Evolutionary conservation across 345 rosid species (phyloP).

Genomic region (Hibiscus tridactylites): DNA sequence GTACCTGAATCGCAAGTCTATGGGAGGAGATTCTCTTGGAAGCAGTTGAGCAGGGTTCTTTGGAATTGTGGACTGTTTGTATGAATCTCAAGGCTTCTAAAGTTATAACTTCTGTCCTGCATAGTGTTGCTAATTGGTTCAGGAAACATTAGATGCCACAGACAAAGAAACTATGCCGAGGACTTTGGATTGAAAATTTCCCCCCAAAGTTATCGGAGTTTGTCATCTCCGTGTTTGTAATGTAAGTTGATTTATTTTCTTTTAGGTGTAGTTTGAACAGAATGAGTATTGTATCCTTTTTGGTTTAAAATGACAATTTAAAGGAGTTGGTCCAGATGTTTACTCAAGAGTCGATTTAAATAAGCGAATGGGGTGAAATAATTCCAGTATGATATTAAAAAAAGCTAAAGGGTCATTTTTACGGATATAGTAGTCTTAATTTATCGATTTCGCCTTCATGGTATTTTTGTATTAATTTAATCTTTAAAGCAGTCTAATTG

Average conservation of each 20-base stretch:
- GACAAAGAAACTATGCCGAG: background rate
- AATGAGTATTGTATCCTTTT: background rate
- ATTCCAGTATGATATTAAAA: too few species aligned
- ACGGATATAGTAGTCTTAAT: too few species aligned
- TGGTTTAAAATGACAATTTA: background rate
- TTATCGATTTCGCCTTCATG: too few species aligned
- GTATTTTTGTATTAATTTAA: too few species aligned
- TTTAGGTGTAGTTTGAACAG: background rate
- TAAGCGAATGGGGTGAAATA: too few species aligned
- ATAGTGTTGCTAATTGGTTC: background rate
- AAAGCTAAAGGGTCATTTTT: too few species aligned
- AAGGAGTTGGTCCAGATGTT: too few species aligned
- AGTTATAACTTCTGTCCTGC: background rate
- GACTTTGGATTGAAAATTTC: conserved; percentile 5
- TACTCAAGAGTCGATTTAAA: too few species aligned
- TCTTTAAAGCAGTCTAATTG: too few species aligned
- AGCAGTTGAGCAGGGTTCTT: conserved; percentile 21
- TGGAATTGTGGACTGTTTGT: background rate
- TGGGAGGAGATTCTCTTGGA: conserved; percentile 33
- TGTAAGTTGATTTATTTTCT: background rate
- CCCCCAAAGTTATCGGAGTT: background rate
- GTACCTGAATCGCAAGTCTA: conserved; percentile 48
- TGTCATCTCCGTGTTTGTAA: background rate
- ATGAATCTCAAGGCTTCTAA: background rate
- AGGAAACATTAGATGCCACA: conserved; percentile 1